These are phyloP conservation scores for Chaetomiaceae sp. DNA, from an alignment of 2,329 filamentous ascomycete species.

Conservation along the genomic window DNA sequence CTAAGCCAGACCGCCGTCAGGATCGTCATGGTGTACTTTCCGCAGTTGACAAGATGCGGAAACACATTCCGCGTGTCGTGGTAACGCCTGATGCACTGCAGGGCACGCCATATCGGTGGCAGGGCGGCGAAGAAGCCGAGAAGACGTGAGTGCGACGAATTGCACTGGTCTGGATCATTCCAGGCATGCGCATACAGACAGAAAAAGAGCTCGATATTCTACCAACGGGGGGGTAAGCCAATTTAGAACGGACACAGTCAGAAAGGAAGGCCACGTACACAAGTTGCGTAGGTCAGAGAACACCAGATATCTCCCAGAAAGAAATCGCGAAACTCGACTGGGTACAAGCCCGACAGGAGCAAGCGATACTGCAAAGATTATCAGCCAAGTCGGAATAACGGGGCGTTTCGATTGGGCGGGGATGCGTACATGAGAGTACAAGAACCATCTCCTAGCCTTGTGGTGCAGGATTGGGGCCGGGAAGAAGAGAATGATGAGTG, in stretches of 20 bases:
- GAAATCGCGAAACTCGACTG: conserved; percentile 95
- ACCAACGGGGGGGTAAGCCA: conserved; percentile 8
- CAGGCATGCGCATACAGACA: conserved; percentile 83
- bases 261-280: conserved; percentile 52
- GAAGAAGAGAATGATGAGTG: conserved; percentile 65
- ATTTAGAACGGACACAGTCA: background rate
- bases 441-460: conserved; percentile 76
- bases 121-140: conserved; percentile 81
- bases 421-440: conserved; percentile 78
- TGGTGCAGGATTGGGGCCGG: conserved; percentile 72
- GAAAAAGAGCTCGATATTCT: conserved; percentile 92
- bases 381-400: conserved; percentile 28
- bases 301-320: conserved; percentile 98
- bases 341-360: conserved; percentile 77
- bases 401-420: background rate
- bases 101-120: conserved; percentile 82
- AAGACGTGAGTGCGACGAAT: conserved; percentile 75
- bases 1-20: conserved; percentile 72
- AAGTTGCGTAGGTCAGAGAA: conserved; percentile 84
- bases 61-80: conserved; percentile 81
- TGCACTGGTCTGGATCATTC: conserved; percentile 70
- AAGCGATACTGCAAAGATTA: conserved; percentile 65
- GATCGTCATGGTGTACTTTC: conserved; percentile 86
- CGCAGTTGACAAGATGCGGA: conserved; percentile 86
- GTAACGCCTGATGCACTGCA: conserved; percentile 90